A percentile compares a stretch with the other conserved stretches of the same genome.
phyloP scores from a whole-genome alignment of 2,329 filamentous ascomycete genomes.

The Ramularia endophylla region DNA sequence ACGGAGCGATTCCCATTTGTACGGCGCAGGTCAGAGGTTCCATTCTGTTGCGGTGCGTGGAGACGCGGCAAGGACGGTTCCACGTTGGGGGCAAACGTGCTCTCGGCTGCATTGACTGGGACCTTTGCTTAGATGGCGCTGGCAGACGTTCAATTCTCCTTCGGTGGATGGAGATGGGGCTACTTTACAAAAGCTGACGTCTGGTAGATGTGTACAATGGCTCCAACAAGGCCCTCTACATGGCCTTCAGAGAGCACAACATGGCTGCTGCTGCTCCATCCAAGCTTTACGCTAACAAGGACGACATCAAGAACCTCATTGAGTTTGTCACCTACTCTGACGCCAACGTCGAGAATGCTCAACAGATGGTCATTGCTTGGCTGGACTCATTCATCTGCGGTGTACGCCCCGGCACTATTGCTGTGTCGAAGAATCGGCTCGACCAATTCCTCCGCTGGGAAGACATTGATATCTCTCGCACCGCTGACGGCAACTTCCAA shows the following conservation, averaged over 20 bases:
- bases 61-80: too few relatives aligned
- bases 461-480: background rate
- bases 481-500: background rate
- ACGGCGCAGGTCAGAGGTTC: too few relatives aligned
- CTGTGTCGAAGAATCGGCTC: background rate
- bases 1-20: too few relatives aligned
- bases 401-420: background rate
- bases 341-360: background rate
- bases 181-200: too few relatives aligned
- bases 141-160: too few relatives aligned
- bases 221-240: background rate
- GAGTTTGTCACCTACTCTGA: background rate
- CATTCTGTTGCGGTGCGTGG: too few relatives aligned
- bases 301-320: background rate
- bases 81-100: too few relatives aligned
- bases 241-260: background rate
- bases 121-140: too few relatives aligned
- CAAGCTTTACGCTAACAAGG: background rate
- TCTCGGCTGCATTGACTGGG: too few relatives aligned
- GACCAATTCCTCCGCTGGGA: background rate
- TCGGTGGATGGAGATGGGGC: too few relatives aligned
- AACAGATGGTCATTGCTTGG: background rate
- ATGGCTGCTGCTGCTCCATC: background rate
- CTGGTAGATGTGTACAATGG: background rate
- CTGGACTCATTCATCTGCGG: background rate